Evolutionary conservation across 2,329 filamentous ascomycete genomes (phyloP).

Genomic region (Sporothrix variecibatus): DNA sequence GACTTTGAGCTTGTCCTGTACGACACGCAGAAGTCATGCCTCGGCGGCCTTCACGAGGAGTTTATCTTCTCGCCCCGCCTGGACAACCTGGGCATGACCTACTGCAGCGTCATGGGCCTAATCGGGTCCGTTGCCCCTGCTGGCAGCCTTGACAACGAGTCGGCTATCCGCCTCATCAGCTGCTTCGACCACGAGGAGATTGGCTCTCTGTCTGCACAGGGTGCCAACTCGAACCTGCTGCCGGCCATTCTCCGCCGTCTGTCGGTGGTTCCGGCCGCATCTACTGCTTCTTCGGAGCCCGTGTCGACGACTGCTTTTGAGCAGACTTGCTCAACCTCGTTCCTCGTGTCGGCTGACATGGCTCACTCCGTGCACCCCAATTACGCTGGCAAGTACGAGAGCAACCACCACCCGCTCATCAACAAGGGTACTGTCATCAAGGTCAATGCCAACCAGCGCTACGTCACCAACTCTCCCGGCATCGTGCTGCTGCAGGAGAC

Average conservation of each 20-base stretch:
- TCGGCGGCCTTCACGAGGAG: constrained; percentile 89
- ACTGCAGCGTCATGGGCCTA: constrained; percentile 82
- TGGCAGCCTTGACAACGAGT: constrained; percentile 63
- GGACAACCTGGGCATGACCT: constrained; percentile 96
- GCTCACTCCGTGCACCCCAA: constrained; percentile 96
- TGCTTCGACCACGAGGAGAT: constrained; percentile 99
- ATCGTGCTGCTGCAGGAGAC: constrained; percentile 91
- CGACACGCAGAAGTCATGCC: constrained; percentile 86
- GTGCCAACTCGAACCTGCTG: constrained; percentile 88
- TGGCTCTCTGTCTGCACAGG: constrained; percentile 87
- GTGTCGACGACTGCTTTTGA: constrained; percentile 82
- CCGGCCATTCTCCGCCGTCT: constrained; percentile 85
- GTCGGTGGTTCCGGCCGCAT: constrained; percentile 69
- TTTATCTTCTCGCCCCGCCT: constrained; percentile 95
- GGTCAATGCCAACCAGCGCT: constrained; percentile 95
- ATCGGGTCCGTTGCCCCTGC: constrained; percentile 72
- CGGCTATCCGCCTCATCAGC: constrained; percentile 83
- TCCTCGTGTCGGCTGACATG: constrained; percentile 97
- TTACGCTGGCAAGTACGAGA: constrained; percentile 88
- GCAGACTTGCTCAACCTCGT: constrained; percentile 86
- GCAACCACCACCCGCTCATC: constrained; percentile 87
- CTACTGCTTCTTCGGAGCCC: constrained; percentile 48
- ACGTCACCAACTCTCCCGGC: constrained; percentile 93
- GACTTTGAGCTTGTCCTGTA: constrained; percentile 98
- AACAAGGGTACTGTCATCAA: constrained; percentile 98